Conservation (phyloP, 208 protist species). For the Leishmania tarentolae region DNA sequence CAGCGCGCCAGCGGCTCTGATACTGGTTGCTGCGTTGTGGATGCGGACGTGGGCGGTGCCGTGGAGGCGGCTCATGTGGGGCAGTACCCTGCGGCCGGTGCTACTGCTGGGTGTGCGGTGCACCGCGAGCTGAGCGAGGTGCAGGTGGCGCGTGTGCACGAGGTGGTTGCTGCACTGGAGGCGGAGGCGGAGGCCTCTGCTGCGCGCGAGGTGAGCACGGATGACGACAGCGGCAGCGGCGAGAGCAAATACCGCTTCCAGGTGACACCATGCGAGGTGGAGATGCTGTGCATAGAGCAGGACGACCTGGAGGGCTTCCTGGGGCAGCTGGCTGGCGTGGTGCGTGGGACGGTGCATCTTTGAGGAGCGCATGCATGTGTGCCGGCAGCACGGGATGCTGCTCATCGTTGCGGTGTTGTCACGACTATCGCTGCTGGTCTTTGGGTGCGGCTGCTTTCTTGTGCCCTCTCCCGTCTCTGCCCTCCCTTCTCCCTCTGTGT, state of each 20-base stretch:
- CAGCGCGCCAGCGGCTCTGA: not conserved
- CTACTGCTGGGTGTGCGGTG: slow-evolving; percentile 37
- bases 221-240: not conserved
- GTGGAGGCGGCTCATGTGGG: slow-evolving; percentile 12
- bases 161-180: slow-evolving; percentile 35
- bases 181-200: slow-evolving; percentile 28
- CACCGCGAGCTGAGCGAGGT: slow-evolving; percentile 35
- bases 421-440: not conserved
- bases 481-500: not conserved
- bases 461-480: not conserved
- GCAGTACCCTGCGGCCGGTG: slow-evolving; percentile 26
- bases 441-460: not conserved
- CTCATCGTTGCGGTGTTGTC: not conserved
- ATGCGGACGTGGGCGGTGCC: not conserved
- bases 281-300: slow-evolving; percentile 71
- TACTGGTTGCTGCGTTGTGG: not conserved
- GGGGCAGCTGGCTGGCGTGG: slow-evolving; percentile 30
- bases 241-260: slow-evolving; percentile 37
- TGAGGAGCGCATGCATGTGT: slow-evolving; percentile 10
- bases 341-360: slow-evolving; percentile 31
- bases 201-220: not conserved
- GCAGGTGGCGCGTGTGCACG: slow-evolving; percentile 39
- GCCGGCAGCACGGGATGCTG: not conserved
- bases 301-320: slow-evolving; percentile 74
- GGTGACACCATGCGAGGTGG: slow-evolving; percentile 73